phyloP scores from a whole-genome alignment of 2,329 filamentous ascomycete species.

The Sordariomycetes sp. region DNA sequence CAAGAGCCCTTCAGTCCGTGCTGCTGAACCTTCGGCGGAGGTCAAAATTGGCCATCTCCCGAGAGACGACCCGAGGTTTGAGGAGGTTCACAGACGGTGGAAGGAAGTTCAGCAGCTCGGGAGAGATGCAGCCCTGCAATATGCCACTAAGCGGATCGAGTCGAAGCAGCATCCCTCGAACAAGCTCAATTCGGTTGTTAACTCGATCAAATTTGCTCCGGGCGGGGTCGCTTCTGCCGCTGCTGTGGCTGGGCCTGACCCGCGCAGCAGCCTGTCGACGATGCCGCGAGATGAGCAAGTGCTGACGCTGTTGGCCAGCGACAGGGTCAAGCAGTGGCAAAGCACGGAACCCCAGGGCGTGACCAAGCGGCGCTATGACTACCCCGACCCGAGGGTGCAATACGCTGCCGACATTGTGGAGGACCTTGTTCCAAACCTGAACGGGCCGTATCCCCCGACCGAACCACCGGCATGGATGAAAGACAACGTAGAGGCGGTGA shows the following conservation, averaged over 20 bases:
- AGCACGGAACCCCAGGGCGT: slow-evolving; percentile 21
- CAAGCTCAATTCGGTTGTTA: slow-evolving; percentile 25
- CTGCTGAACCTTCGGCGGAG: slow-evolving; percentile 9
- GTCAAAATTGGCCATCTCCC: slow-evolving; percentile 22
- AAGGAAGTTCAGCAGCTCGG: slow-evolving; percentile 32
- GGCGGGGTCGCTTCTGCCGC: not conserved
- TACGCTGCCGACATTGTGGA: slow-evolving; percentile 28
- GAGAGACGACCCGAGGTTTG: slow-evolving; percentile 22
- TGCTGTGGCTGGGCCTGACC: not conserved
- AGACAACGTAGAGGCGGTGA: slow-evolving; percentile 28
- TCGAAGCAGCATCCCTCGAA: slow-evolving; percentile 19
- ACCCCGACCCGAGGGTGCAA: slow-evolving; percentile 27
- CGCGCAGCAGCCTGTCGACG: slow-evolving; percentile 10
- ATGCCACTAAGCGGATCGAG: slow-evolving; percentile 28
- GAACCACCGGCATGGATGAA: slow-evolving; percentile 39
- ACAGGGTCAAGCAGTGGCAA: slow-evolving; percentile 26
- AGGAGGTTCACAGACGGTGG: slow-evolving; percentile 36
- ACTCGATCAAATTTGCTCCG: slow-evolving; percentile 4
- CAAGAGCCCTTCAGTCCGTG: slow-evolving; percentile 33
- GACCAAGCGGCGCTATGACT: slow-evolving; percentile 19
- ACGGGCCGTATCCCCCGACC: slow-evolving; percentile 31
- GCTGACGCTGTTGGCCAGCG: slow-evolving; percentile 27
- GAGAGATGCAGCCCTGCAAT: slow-evolving; percentile 23
- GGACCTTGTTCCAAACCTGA: slow-evolving; percentile 23
- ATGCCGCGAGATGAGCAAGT: slow-evolving; percentile 9